These are phyloP conservation scores for Nephelium lappaceum DNA, from an alignment of 345 rosid genomes.

Conservation along the genomic window DNA sequence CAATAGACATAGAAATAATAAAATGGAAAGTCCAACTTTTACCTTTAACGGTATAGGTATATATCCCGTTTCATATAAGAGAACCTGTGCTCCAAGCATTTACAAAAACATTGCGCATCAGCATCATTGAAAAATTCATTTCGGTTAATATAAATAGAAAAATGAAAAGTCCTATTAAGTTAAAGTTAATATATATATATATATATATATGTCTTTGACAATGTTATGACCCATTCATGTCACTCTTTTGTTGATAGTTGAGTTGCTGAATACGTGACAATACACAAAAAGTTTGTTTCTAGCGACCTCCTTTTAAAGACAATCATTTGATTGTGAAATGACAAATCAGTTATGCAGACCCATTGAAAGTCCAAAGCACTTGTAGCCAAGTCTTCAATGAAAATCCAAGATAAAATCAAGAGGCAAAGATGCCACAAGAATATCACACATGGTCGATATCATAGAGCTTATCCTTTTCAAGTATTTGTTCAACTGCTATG, in stretches of 20 bases:
- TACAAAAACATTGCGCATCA: conserved; percentile 1
- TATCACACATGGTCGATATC: no score
- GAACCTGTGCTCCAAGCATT: background rate
- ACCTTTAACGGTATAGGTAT: no score
- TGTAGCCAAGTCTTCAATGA: background rate
- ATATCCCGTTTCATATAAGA: no score
- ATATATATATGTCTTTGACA: background rate
- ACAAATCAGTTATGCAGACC: background rate
- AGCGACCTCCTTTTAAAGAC: background rate
- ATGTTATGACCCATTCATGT: background rate
- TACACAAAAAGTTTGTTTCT: background rate
- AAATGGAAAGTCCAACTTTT: background rate
- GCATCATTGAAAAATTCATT: background rate
- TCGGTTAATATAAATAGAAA: background rate
- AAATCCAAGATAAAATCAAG: background rate
- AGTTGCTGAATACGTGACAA: background rate
- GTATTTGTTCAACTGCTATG: background rate
- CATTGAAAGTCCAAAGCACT: conserved; percentile 3
- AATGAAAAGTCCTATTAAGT: background rate
- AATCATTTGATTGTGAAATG: background rate
- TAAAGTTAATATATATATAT: no score
- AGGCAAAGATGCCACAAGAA: background rate
- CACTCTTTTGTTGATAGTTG: background rate
- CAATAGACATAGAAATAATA: background rate
- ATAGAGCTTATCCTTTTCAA: background rate